Conservation (phyloP, 108 stramenopile species). For the Bacterosira constricta region DNA sequence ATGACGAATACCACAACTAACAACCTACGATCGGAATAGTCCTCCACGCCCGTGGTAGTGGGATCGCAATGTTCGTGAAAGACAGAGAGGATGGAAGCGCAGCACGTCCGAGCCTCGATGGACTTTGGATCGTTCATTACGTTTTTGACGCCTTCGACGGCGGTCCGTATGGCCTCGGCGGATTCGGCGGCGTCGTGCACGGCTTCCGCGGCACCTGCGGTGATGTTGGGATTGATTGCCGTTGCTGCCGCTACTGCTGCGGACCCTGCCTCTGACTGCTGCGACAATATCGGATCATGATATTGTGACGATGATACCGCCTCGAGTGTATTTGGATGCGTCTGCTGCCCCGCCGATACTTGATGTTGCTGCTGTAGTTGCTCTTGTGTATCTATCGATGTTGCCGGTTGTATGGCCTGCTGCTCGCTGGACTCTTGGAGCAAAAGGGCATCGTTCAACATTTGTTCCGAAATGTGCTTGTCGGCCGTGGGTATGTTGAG, state of each 20-base stretch:
- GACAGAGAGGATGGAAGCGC: slow-evolving; percentile 83
- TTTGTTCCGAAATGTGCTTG: slow-evolving; percentile 62
- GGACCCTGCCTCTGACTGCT: no score
- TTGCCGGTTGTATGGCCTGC: background rate
- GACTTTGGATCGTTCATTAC: slow-evolving; percentile 76
- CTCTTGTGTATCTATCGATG: slow-evolving; percentile 21
- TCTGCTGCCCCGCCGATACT: no score
- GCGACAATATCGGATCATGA: no score
- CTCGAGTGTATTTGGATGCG: no score
- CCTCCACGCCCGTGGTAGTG: slow-evolving; percentile 67
- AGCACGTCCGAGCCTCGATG: slow-evolving; percentile 82
- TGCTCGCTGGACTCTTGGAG: slow-evolving; percentile 48
- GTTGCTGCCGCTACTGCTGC: background rate
- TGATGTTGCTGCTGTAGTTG: background rate
- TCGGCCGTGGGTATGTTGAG: slow-evolving; percentile 63
- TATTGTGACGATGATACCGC: no score
- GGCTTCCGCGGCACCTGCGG: slow-evolving; percentile 47
- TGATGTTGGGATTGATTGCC: background rate
- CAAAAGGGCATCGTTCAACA: slow-evolving; percentile 63
- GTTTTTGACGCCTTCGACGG: slow-evolving; percentile 59
- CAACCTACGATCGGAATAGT: slow-evolving; percentile 72
- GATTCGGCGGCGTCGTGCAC: slow-evolving; percentile 50
- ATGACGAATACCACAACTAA: slow-evolving; percentile 84
- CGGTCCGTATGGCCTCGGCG: slow-evolving; percentile 65
- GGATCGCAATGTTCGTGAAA: slow-evolving; percentile 88